phyloP scores from a whole-genome alignment of 2,329 filamentous ascomycete species.

The Herpomyces periplanetae region DNA sequence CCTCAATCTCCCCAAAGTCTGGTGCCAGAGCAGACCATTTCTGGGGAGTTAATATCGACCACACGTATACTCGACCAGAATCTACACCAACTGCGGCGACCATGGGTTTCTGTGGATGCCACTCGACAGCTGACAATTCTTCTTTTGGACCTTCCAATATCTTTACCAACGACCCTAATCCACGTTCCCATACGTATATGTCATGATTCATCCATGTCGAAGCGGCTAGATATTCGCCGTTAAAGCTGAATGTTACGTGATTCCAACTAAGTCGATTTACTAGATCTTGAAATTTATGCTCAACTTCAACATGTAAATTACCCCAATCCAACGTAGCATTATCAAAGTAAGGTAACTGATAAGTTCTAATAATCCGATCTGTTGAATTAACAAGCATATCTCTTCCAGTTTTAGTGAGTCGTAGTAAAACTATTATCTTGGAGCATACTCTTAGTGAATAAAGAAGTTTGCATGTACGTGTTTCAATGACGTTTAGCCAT shows the following conservation, averaged over 20 bases:
- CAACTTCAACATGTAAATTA: constrained; percentile 52
- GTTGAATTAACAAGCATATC: constrained; percentile 71
- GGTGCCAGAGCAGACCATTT: constrained; percentile 88
- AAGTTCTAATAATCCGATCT: constrained; percentile 72
- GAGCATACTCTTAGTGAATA: constrained; percentile 61
- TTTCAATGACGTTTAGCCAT: constrained; percentile 77
- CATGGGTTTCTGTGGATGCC: constrained; percentile 60
- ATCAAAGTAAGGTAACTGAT: constrained; percentile 38
- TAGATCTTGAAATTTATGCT: constrained; percentile 94
- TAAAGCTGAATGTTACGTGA: constrained; percentile 71
- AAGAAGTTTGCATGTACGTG: constrained; percentile 35
- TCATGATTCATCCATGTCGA: constrained; percentile 96
- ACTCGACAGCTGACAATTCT: constrained; percentile 81
- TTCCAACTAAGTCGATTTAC: constrained; percentile 90
- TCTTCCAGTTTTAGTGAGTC: constrained; percentile 43
- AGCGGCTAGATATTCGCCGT: constrained; percentile 75
- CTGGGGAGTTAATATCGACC: constrained; percentile 77
- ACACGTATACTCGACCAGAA: constrained; percentile 68
- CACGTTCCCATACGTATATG: constrained; percentile 88
- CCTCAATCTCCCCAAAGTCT: constrained; percentile 86
- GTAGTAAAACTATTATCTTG: constrained; percentile 53
- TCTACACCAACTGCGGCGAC: constrained; percentile 73
- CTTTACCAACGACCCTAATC: constrained; percentile 66
- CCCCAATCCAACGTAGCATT: constrained; percentile 29
- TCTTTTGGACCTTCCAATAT: constrained; percentile 90